Evolutionary conservation across 768 basidiomycete species (phyloP), one percentile per base, ranked within the genome.

Genomic region (Boletus sp.): DNA sequence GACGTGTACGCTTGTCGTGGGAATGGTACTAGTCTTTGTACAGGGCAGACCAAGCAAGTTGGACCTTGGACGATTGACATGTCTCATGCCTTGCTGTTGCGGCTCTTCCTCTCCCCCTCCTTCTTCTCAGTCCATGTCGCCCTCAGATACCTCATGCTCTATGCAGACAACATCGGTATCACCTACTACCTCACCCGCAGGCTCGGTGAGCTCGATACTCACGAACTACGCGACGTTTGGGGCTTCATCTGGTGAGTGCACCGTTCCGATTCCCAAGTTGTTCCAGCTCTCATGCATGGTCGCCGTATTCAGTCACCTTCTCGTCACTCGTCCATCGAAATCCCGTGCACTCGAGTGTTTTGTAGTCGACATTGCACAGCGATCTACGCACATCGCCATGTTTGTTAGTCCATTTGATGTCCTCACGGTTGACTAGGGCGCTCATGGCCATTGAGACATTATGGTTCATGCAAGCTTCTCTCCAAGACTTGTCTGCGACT

Each of bases 401-500:
- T 83, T 95, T 60, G 96, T 97, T 67, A 74, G 95, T 85, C 47
- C 35, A 36, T 64, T 51, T 58, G 57, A 56, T 51, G n/a, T 68
- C 61, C 47, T 62, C 36, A 58, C 44, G 18, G 32, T 60, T 59
- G 52, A 52, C 40, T 42, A 57, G 53, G 24, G 20, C 48, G 15
- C 62, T 65, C 35, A 63, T 47, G 29, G 24, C 29, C 48, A 24
- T 28, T 8, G 68, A 95, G 94, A 98, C 97, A 0, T 76, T 99
- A 45, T 98, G 96, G 94, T 97, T 95, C 74, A 95, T 98, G 89
- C 97, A 98, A 82, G 92, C 96, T 15, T 86, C 90, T 29, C 79
- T 99, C 18, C 84, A 83, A 55, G 97, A 99, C 72, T 78, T 98
- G 8, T 81, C 57, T 47, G 57, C 63, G 10, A 42, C 65, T 73